Evolutionary conservation across 768 basidiomycete genomes (phyloP), one percentile per base, ranked within the genome.

Genomic region (Amanita inopinata): DNA sequence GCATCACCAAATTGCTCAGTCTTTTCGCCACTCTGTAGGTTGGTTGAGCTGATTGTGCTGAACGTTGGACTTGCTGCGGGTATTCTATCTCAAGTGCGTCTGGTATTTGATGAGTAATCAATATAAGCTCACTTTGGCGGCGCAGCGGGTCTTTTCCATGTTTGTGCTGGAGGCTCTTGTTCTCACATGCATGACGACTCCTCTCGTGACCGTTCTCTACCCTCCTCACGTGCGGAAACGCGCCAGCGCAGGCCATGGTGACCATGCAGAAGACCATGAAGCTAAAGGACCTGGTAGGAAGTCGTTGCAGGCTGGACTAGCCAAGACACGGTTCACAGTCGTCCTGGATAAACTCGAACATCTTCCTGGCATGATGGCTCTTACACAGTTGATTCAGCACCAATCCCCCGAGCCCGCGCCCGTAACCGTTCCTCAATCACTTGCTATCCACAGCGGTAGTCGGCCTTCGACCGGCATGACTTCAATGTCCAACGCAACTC

Each of bases 11-110:
- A n/a, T n/a, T n/a, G n/a, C n/a, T n/a, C n/a, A n/a, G n/a, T n/a
- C n/a, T n/a, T n/a, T n/a, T n/a, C n/a, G n/a, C n/a, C n/a, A n/a
- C n/a, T n/a, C n/a, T n/a, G n/a, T n/a, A 87, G 84, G 17, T 70
- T 96, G 3, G 85, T 97, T 7, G 93, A 96, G 55, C 69, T 97
- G 12, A 96, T 98, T 52, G 93, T 98, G 3, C 78, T 98, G 48
- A 99, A 98, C 53, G 87, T 98, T 48, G 93, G 94, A 2, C 67
- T 94, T 2, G 66, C 72, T 2, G 90, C 87, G 2, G 76, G 78
- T 0, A 91, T 94, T 38, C 67, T 98, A 17, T 72, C 79, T 1
- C 69, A 53, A 45, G 74, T 73, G 46, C 36, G 59, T 45, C 11
- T 14, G 18, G 11, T n/a, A 10, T 23, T 9, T n/a, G 3, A 17